Conservation (phyloP, 1,284 basidiomycete species). For the Stygiomarasmius scandens region DNA sequence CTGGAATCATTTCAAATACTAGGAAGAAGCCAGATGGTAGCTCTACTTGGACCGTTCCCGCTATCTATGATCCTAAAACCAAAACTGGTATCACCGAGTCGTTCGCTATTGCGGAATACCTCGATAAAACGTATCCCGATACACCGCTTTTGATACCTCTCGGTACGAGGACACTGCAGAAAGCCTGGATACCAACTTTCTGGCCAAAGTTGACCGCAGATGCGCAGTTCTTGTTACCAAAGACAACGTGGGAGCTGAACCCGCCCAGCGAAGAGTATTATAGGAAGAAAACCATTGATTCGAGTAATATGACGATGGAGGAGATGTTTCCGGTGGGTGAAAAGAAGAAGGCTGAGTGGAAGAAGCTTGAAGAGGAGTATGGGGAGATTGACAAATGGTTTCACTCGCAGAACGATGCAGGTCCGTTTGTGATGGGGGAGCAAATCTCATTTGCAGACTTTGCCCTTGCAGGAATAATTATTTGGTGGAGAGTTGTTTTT, state of each 20-base stretch:
- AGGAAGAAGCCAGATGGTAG: constrained; percentile 16
- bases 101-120: constrained; percentile 30
- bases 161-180: constrained; percentile 22
- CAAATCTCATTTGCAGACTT: constrained; percentile 33
- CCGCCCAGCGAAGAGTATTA: constrained; percentile 34
- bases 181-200: constrained; percentile 19
- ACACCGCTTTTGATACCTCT: constrained; percentile 19
- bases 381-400: not conserved
- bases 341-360: not conserved
- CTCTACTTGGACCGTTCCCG: constrained; percentile 25
- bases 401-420: not conserved
- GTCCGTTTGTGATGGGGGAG: constrained; percentile 16
- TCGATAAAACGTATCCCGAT: constrained; percentile 36
- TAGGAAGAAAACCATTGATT: constrained; percentile 30
- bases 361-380: not conserved
- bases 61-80: constrained; percentile 19
- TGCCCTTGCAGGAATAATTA: constrained; percentile 22
- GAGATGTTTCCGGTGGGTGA: not conserved
- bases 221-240: not conserved
- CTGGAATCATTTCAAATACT: constrained; percentile 30
- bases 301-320: constrained; percentile 23
- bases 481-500: constrained; percentile 21
- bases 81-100: constrained; percentile 30
- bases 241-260: constrained; percentile 20
- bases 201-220: not conserved